phyloP scores from a whole-genome alignment of 2,329 filamentous ascomycete genomes.

The Penicillium sp. region DNA sequence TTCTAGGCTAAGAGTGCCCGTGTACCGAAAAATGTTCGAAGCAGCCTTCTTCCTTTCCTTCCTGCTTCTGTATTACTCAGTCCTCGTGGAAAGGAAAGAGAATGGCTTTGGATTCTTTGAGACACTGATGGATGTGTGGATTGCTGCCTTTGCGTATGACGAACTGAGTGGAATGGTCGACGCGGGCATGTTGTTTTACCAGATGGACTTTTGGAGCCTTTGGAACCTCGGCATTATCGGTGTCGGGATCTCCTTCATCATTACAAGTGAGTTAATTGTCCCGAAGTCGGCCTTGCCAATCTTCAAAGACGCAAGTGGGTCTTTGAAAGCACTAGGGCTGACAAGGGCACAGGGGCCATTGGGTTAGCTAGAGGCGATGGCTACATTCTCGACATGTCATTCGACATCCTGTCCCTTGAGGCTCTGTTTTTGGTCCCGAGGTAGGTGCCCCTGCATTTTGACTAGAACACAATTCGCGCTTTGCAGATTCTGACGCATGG shows the following conservation, averaged over 20 bases:
- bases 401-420: conserved; percentile 85
- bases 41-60: conserved; percentile 76
- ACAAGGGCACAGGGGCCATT: conserved; percentile 55
- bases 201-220: conserved; percentile 76
- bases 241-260: conserved; percentile 68
- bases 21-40: conserved; percentile 82
- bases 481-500: conserved; percentile 15
- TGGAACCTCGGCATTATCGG: conserved; percentile 73
- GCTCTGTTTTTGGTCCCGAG: conserved; percentile 84
- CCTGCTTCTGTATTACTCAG: conserved; percentile 78
- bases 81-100: conserved; percentile 71
- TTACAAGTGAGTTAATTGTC: conserved; percentile 59
- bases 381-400: conserved; percentile 71
- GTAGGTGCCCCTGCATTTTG: conserved; percentile 28
- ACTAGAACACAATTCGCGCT: neutral
- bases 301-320: conserved; percentile 1
- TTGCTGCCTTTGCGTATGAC: conserved; percentile 83
- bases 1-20: conserved; percentile 72
- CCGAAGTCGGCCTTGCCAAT: conserved; percentile 23
- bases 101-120: conserved; percentile 67
- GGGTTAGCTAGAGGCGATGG: conserved; percentile 62
- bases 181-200: conserved; percentile 82
- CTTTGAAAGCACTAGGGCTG: neutral
- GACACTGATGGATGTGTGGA: conserved; percentile 76
- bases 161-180: conserved; percentile 82